phyloP scores from a whole-genome alignment of 768 basidiomycete species.

The Tricholoma bakamatsutake region DNA sequence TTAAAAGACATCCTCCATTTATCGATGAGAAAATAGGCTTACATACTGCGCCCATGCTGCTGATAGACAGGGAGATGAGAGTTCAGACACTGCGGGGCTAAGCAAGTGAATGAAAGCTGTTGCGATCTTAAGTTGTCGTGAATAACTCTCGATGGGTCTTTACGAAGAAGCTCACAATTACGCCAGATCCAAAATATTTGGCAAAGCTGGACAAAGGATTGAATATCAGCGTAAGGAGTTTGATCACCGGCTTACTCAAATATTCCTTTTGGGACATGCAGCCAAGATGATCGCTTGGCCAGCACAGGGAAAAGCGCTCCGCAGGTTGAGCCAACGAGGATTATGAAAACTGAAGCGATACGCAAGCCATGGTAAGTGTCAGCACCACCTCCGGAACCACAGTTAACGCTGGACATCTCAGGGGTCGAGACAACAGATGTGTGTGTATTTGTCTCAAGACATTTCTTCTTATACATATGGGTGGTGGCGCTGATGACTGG shows the following conservation, averaged over 20 bases:
- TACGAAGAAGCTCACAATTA: slow-evolving; percentile 52
- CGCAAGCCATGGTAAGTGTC: slow-evolving; percentile 47
- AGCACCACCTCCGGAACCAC: slow-evolving; percentile 48
- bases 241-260: slow-evolving; percentile 55
- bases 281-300: slow-evolving; percentile 41
- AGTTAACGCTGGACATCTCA: slow-evolving; percentile 26
- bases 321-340: slow-evolving; percentile 49
- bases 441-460: background rate
- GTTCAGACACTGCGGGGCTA: slow-evolving; percentile 64
- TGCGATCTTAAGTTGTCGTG: slow-evolving; percentile 52
- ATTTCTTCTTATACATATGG: no score
- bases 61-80: slow-evolving; percentile 64
- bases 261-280: slow-evolving; percentile 51
- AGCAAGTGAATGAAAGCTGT: slow-evolving; percentile 88
- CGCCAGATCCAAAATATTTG: slow-evolving; percentile 88
- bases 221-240: background rate
- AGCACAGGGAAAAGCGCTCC: slow-evolving; percentile 74
- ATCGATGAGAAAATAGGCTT: slow-evolving; percentile 20
- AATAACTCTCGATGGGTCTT: background rate
- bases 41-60: slow-evolving; percentile 74
- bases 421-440: background rate
- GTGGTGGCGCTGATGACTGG: no score
- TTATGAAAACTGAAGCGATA: slow-evolving; percentile 70
- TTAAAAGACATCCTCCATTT: background rate
- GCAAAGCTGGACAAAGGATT: slow-evolving; percentile 48